Conservation (phyloP, 2,329 filamentous ascomycete genomes). For the Pseudocercospora fijiensis region DNA sequence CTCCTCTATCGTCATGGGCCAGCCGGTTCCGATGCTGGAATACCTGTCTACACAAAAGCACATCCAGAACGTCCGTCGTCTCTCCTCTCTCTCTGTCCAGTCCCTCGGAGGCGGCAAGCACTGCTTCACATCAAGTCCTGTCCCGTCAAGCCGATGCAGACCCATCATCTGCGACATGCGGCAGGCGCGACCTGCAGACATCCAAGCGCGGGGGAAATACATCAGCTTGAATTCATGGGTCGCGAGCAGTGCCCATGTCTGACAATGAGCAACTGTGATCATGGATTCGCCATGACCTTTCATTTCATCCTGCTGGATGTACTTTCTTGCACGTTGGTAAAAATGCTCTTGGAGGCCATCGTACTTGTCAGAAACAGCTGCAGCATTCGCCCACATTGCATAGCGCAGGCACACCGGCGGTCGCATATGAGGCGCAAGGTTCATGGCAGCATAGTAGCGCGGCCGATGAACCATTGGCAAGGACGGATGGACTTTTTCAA, state of each 20-base stretch:
- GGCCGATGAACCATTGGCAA: conserved; percentile 86
- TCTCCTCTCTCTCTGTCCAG: conserved; percentile 91
- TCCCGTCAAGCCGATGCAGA: conserved; percentile 79
- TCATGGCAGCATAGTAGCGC: conserved; percentile 84
- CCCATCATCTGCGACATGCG: conserved; percentile 89
- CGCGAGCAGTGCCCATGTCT: conserved; percentile 76
- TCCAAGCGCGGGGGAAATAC: conserved; percentile 94
- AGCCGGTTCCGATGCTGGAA: conserved; percentile 92
- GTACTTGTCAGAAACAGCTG: conserved; percentile 79
- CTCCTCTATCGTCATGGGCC: conserved; percentile 94
- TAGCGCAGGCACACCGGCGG: conserved; percentile 88
- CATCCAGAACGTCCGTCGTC: conserved; percentile 92
- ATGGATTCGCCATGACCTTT: conserved; percentile 88
- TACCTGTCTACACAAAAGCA: conserved; percentile 88
- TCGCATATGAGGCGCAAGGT: conserved; percentile 78
- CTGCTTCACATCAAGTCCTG: conserved; percentile 85
- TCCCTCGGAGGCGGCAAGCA: conserved; percentile 82
- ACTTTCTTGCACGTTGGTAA: conserved; percentile 85
- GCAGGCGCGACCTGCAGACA: conserved; percentile 80
- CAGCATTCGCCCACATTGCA: conserved; percentile 94
- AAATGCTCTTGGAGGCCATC: conserved; percentile 78
- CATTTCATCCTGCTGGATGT: conserved; percentile 84
- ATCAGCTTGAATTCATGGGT: conserved; percentile 96
- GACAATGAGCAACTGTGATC: conserved; percentile 80
- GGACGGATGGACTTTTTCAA: conserved; percentile 84